phyloP scores from a whole-genome alignment of 768 basidiomycete species.

The Mycena capillaripes region DNA sequence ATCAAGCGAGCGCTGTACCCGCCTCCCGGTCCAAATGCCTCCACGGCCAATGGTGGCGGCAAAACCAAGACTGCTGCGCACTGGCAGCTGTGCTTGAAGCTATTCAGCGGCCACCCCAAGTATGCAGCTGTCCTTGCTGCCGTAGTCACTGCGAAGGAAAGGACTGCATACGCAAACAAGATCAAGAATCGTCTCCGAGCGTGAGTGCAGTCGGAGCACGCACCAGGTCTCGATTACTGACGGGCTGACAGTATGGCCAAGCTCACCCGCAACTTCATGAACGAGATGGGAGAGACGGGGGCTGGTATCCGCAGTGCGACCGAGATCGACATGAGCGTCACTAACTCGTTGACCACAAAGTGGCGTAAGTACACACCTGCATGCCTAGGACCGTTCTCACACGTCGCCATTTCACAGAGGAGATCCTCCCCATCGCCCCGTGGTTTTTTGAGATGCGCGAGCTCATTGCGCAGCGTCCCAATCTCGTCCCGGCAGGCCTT shows the following conservation, averaged over 20 bases:
- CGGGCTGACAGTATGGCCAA: background rate
- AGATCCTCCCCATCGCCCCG: background rate
- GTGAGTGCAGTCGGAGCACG: background rate
- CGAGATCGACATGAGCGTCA: background rate
- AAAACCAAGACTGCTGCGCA: conserved; percentile 4
- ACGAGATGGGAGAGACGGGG: conserved; percentile 2
- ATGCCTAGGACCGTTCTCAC: background rate
- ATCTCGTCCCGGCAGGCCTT: conserved; percentile 2
- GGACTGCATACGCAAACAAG: background rate
- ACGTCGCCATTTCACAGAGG: background rate
- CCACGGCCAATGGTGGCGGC: conserved; percentile 5
- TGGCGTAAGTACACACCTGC: background rate
- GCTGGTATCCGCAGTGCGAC: background rate
- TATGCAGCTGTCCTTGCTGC: background rate
- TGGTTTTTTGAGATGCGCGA: conserved; percentile 28
- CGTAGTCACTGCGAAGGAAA: background rate
- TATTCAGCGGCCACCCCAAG: background rate
- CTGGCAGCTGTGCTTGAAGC: background rate
- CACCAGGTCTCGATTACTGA: background rate
- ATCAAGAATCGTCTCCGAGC: conserved; percentile 7
- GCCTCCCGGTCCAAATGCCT: background rate
- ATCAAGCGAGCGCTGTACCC: conserved; percentile 2
- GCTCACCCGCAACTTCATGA: background rate
- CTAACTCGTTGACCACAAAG: conserved; percentile 1
- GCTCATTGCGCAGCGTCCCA: conserved; percentile 16